Conservation (phyloP, 2,329 filamentous ascomycete species). For the Emergomyces pasteurianus region DNA sequence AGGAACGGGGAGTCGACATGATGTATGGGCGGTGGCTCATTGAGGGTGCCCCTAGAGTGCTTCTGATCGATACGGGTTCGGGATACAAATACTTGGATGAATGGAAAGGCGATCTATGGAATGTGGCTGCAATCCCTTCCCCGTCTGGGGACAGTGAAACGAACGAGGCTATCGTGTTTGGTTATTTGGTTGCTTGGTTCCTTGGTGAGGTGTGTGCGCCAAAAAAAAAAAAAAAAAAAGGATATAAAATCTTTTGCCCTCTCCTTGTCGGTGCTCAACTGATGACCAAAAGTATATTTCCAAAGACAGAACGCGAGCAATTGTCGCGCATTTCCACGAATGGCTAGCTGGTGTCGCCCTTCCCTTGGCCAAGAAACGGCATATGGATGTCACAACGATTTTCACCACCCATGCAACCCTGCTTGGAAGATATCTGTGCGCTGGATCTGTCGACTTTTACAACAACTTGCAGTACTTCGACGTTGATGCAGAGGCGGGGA, state of each 20-base stretch:
- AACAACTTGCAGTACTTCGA: constrained; percentile 97
- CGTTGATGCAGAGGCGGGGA: constrained; percentile 90
- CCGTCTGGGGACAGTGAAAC: constrained; percentile 87
- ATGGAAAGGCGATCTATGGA: constrained; percentile 96
- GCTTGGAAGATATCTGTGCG: constrained; percentile 89
- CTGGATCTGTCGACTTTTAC: constrained; percentile 97
- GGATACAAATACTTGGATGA: constrained; percentile 86
- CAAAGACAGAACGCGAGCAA: constrained; percentile 80
- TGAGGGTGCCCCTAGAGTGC: constrained; percentile 83
- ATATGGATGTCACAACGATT: constrained; percentile 94
- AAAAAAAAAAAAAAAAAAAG: not conserved
- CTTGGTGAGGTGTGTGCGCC: constrained; percentile 65
- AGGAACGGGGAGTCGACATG: constrained; percentile 73
- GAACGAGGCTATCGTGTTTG: constrained; percentile 94
- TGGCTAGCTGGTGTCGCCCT: constrained; percentile 93
- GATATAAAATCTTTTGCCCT: too few species aligned
- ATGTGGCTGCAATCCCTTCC: constrained; percentile 82
- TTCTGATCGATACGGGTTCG: constrained; percentile 90
- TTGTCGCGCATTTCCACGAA: constrained; percentile 98
- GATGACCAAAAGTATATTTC: constrained; percentile 68
- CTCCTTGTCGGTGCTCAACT: too few species aligned
- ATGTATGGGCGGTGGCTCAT: constrained; percentile 96
- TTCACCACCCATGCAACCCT: constrained; percentile 97
- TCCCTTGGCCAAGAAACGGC: constrained; percentile 81
- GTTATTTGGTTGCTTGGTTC: constrained; percentile 96